phyloP scores from a whole-genome alignment of 805 yeast genomes.

The Candida ponderosae region DNA sequence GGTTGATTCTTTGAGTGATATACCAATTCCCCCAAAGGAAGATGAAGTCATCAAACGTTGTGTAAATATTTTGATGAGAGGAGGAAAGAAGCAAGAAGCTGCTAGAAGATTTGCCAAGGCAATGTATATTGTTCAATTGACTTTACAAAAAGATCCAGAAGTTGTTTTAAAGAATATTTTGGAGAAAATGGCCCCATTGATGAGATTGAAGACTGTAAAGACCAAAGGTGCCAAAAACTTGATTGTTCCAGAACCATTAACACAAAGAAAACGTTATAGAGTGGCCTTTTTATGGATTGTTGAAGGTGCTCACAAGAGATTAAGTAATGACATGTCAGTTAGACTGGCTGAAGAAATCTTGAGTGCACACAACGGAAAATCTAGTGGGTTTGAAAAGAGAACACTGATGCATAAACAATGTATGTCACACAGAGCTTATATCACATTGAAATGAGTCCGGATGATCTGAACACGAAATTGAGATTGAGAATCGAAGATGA shows the following conservation, averaged over 20 bases:
- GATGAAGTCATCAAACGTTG: constrained; percentile 75
- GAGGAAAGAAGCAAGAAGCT: constrained; percentile 82
- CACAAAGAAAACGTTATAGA: constrained; percentile 74
- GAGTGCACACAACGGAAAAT: constrained; percentile 67
- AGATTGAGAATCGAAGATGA: too few relatives aligned
- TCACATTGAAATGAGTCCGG: constrained; percentile 31
- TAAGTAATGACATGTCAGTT: constrained; percentile 74
- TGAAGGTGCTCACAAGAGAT: constrained; percentile 75
- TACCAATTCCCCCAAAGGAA: constrained; percentile 49
- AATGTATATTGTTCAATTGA: constrained; percentile 67
- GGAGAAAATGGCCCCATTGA: constrained; percentile 79
- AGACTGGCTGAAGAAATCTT: constrained; percentile 87
- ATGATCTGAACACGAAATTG: background rate
- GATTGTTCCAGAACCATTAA: constrained; percentile 76
- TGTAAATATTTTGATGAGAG: constrained; percentile 84
- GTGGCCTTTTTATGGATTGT: constrained; percentile 87
- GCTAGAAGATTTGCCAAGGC: constrained; percentile 68
- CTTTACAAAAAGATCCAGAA: constrained; percentile 74
- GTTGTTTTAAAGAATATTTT: constrained; percentile 63
- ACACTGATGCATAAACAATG: constrained; percentile 80
- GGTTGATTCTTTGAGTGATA: constrained; percentile 37
- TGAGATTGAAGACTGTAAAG: constrained; percentile 65
- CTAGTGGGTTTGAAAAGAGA: constrained; percentile 79
- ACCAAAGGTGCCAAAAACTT: constrained; percentile 83
- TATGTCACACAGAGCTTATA: constrained; percentile 79